phyloP scores from a whole-genome alignment of 2,329 filamentous ascomycete genomes.

The Fusarium pilosicola region DNA sequence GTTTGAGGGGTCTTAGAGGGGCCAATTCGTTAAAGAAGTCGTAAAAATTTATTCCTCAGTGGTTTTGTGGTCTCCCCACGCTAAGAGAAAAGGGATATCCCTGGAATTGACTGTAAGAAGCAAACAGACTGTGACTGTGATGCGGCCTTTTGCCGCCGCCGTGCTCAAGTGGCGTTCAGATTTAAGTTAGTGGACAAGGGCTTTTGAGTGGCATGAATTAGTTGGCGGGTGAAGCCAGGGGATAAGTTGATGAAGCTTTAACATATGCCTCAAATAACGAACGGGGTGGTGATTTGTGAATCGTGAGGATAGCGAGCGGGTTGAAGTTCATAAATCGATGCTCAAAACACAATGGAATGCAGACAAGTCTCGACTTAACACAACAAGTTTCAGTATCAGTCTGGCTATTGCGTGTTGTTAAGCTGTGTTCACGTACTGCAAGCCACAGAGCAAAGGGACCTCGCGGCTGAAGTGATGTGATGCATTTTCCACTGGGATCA shows the following conservation, averaged over 20 bases:
- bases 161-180: neutral
- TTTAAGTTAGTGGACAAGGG: slow-evolving; percentile 12
- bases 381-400: neutral
- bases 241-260: slow-evolving; percentile 1
- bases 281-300: neutral
- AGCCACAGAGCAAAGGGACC: neutral
- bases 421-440: neutral
- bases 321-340: neutral
- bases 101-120: slow-evolving; percentile 8
- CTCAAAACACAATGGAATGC: neutral
- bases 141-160: slow-evolving; percentile 4
- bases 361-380: neutral
- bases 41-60: slow-evolving; percentile 8
- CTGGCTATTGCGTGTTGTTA: neutral
- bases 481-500: slow-evolving; percentile 10
- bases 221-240: slow-evolving; percentile 8
- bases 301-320: neutral
- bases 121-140: neutral
- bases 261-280: slow-evolving; percentile 13
- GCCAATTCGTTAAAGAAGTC: slow-evolving; percentile 9
- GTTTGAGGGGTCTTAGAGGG: slow-evolving; percentile 28
- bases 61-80: slow-evolving; percentile 16
- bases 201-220: slow-evolving; percentile 5
- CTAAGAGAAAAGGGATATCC: slow-evolving; percentile 26
- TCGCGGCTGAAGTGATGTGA: neutral